A percentile compares a stretch with the other conserved stretches of the same genome.
These are phyloP conservation scores for Exserohilum rostratum DNA, from an alignment of 2,329 filamentous ascomycete genomes.

Conservation along the genomic window DNA sequence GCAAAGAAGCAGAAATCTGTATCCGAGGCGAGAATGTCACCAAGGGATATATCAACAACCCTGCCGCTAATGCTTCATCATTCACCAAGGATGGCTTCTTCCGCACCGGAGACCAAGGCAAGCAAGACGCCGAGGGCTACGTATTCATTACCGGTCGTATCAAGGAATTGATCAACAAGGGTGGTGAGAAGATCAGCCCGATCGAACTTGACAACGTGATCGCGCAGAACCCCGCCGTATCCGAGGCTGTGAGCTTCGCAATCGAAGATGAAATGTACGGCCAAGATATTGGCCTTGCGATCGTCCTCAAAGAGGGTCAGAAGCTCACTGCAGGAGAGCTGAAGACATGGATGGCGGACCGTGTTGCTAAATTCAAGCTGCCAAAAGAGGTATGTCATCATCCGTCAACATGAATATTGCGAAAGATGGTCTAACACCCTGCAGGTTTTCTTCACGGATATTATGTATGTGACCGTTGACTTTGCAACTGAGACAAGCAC, in stretches of 20 bases:
- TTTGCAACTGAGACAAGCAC: constrained; percentile 5
- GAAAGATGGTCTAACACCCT: constrained; percentile 24
- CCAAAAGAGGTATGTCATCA: constrained; percentile 71
- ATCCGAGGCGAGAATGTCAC: constrained; percentile 84
- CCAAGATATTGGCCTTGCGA: constrained; percentile 78
- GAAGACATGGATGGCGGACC: constrained; percentile 70
- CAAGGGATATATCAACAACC: constrained; percentile 83
- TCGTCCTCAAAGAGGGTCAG: constrained; percentile 73
- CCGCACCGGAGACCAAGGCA: constrained; percentile 86
- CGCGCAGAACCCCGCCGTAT: constrained; percentile 72
- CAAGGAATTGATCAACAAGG: constrained; percentile 92
- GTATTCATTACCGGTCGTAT: constrained; percentile 88
- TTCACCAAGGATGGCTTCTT: constrained; percentile 82
- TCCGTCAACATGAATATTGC: constrained; percentile 13
- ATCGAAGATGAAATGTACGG: constrained; percentile 83
- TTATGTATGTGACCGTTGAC: constrained; percentile 60
- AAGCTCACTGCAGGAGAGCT: constrained; percentile 64
- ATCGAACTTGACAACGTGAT: constrained; percentile 87
- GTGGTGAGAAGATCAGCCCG: constrained; percentile 86
- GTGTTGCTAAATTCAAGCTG: constrained; percentile 82
- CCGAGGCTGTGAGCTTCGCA: constrained; percentile 83
- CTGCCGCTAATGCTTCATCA: constrained; percentile 72
- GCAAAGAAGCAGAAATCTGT: constrained; percentile 79
- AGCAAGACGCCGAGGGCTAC: constrained; percentile 79
- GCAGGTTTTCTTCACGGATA: constrained; percentile 78